These are phyloP conservation scores for Madurella mycetomatis DNA, from an alignment of 2,329 filamentous ascomycete species.

Conservation along the genomic window DNA sequence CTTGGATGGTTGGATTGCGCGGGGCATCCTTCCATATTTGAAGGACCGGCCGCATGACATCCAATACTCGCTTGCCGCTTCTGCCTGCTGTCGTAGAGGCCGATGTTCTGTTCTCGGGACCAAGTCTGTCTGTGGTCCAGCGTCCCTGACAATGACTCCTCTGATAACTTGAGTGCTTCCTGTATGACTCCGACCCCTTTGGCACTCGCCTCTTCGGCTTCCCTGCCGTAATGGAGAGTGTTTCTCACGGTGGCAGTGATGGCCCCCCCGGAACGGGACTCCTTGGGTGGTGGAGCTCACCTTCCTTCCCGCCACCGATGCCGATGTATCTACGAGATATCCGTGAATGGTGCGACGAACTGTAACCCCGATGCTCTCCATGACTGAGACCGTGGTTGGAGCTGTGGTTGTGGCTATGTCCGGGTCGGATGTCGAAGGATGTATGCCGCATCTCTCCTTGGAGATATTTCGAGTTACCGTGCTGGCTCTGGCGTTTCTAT, in stretches of 20 bases:
- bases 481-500: neutral
- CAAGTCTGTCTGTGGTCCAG: constrained; percentile 19
- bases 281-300: neutral
- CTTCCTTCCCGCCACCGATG: neutral
- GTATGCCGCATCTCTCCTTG: neutral
- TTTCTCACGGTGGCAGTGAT: neutral
- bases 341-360: neutral
- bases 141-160: constrained; percentile 5
- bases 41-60: neutral
- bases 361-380: neutral
- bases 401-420: neutral
- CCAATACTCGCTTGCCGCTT: neutral
- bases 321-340: neutral
- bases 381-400: too few relatives aligned
- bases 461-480: neutral
- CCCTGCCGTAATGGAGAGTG: neutral
- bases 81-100: neutral
- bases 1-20: neutral
- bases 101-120: constrained; percentile 9
- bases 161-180: too few relatives aligned
- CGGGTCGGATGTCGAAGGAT: neutral
- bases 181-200: too few relatives aligned
- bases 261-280: neutral
- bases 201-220: too few relatives aligned
- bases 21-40: neutral